These are phyloP conservation scores for Chimonanthus praecox DNA, from an alignment of 164 flowering plant genomes.

Conservation along the genomic window DNA sequence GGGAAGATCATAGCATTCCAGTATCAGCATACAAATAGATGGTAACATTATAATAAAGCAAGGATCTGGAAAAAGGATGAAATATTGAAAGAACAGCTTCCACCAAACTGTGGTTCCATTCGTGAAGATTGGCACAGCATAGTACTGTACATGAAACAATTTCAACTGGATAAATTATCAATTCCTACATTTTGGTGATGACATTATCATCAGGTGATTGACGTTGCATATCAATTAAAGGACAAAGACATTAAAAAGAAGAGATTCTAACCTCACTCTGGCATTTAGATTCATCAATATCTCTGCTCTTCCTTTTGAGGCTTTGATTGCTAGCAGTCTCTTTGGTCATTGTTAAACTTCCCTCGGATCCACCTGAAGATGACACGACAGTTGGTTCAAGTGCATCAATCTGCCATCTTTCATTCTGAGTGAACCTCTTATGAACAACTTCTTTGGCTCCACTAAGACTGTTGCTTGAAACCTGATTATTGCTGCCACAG, in stretches of 20 bases:
- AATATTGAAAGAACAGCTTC: no score
- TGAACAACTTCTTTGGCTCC: constrained; percentile 14
- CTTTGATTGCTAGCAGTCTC: constrained; percentile 27
- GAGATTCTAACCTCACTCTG: constrained; percentile 35
- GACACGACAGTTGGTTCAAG: constrained; percentile 36
- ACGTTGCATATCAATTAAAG: neutral
- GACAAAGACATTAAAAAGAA: neutral
- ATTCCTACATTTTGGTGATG: no score
- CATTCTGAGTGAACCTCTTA: constrained; percentile 17
- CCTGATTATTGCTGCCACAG: constrained; percentile 52
- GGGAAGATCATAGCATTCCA: no score
- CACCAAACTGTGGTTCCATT: no score
- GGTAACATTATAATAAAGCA: no score
- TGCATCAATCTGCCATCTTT: constrained; percentile 28
- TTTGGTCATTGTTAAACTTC: constrained; percentile 36
- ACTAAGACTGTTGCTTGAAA: constrained; percentile 29
- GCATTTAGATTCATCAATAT: constrained; percentile 34
- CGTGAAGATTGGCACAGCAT: no score
- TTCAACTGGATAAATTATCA: no score
- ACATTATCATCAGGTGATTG: no score
- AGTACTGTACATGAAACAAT: no score
- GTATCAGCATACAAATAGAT: no score
- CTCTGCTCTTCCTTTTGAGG: constrained; percentile 45
- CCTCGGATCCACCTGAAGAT: constrained; percentile 56
- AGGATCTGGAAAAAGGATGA: no score